phyloP scores from a whole-genome alignment of 805 yeast species.

The Torulaspora maleeae region DNA sequence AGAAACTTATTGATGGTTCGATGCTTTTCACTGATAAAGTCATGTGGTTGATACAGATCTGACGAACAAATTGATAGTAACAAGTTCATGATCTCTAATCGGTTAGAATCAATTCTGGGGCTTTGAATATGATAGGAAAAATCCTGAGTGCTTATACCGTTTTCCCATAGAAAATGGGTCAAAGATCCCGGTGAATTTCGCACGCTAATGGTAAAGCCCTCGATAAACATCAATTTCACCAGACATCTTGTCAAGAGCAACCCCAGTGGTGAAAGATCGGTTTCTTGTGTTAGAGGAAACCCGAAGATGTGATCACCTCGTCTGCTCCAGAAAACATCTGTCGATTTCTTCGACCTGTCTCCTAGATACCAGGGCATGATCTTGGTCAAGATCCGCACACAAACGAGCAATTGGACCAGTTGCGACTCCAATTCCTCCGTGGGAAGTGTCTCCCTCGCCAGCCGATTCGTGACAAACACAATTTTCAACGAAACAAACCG shows the following conservation, averaged over 20 bases:
- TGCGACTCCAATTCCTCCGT: constrained; percentile 10
- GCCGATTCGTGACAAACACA: constrained; percentile 25
- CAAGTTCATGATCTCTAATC: constrained; percentile 63
- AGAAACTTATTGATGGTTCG: constrained; percentile 55
- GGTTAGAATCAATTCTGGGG: constrained; percentile 51
- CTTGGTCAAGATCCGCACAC: constrained; percentile 60
- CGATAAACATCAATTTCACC: constrained; percentile 27
- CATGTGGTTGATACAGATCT: constrained; percentile 49
- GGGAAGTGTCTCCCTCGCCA: constrained; percentile 5
- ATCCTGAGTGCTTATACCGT: constrained; percentile 57
- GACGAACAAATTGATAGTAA: constrained; percentile 58
- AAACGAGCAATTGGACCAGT: constrained; percentile 44
- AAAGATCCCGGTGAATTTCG: constrained; percentile 24
- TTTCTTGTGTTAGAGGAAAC: constrained; percentile 37
- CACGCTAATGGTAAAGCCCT: constrained; percentile 28
- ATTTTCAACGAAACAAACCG: constrained; percentile 37
- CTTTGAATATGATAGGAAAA: constrained; percentile 33
- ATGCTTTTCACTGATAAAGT: constrained; percentile 35
- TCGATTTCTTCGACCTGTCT: neutral
- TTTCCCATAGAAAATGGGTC: constrained; percentile 62
- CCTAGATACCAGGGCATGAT: constrained; percentile 57
- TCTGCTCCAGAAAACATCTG: constrained; percentile 23
- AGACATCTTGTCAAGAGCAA: constrained; percentile 23
- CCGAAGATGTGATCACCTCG: constrained; percentile 23
- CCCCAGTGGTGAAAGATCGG: constrained; percentile 11